These are phyloP conservation scores for Cercospora nicotianae DNA, from an alignment of 2,329 filamentous ascomycete species.

Conservation along the genomic window DNA sequence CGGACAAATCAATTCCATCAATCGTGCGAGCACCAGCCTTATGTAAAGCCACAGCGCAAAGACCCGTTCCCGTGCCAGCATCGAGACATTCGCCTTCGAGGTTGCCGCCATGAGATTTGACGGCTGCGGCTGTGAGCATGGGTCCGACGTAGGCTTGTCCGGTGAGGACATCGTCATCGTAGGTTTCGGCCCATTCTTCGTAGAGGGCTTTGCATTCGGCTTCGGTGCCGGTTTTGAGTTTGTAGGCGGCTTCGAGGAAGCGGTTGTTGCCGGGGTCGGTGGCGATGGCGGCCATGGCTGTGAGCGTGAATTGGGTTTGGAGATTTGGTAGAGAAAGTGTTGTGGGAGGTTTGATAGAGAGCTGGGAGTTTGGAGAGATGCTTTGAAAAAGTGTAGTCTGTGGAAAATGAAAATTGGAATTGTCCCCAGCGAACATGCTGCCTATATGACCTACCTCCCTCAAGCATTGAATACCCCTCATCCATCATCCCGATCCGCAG, in stretches of 20 bases:
- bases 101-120: conserved; percentile 18
- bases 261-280: conserved; percentile 14
- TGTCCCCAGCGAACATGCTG: not conserved
- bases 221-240: conserved; percentile 17
- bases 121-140: conserved; percentile 18
- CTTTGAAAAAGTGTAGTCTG: not conserved
- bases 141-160: conserved; percentile 46
- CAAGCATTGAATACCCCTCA: conserved; percentile 10
- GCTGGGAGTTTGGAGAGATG: not conserved
- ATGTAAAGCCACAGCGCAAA: conserved; percentile 53
- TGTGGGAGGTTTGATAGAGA: not conserved
- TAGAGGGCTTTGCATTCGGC: conserved; percentile 38
- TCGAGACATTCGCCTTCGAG: conserved; percentile 20
- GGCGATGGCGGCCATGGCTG: conserved; percentile 9
- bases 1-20: conserved; percentile 55
- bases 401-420: not conserved
- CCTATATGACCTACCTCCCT: not conserved
- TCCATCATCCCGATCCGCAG: conserved; percentile 7
- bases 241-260: conserved; percentile 18
- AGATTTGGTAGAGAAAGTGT: not conserved
- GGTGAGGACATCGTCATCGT: conserved; percentile 45
- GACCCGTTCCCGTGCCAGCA: conserved; percentile 26
- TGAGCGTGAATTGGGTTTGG: not conserved
- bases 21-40: conserved; percentile 48
- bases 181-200: conserved; percentile 50